These are phyloP conservation scores for Jasminum sambac DNA, from an alignment of 257 asterid species.

Conservation along the genomic window DNA sequence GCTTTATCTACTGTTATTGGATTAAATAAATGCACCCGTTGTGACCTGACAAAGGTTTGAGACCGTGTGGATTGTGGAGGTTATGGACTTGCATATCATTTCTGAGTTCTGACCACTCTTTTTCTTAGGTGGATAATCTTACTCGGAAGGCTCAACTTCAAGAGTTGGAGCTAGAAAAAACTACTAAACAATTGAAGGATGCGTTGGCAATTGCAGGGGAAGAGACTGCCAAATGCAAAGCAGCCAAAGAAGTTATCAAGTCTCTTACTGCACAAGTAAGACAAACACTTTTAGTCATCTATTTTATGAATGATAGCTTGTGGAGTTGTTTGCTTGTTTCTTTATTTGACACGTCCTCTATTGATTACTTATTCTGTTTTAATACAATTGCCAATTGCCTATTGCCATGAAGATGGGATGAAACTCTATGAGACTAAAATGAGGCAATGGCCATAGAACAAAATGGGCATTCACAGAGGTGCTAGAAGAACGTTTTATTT, in stretches of 20 bases:
- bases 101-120: conserved; percentile 27
- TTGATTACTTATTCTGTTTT: conserved; percentile 7
- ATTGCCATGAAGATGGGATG: conserved; percentile 4
- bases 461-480: conserved; percentile 7
- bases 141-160: conserved; percentile 75
- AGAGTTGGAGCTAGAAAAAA: conserved; percentile 75
- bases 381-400: conserved; percentile 12
- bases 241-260: conserved; percentile 97
- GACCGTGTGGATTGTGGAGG: conserved; percentile 4
- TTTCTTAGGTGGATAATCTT: conserved; percentile 71
- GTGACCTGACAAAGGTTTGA: conserved; percentile 7
- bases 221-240: conserved; percentile 94
- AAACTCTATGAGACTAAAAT: conserved; percentile 10
- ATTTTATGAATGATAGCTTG: conserved; percentile 15
- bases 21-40: background rate
- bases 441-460: background rate
- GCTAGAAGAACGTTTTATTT: background rate
- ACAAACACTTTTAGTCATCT: conserved; percentile 19
- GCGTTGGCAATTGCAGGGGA: conserved; percentile 85
- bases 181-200: conserved; percentile 79
- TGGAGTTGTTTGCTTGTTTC: conserved; percentile 16
- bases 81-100: conserved; percentile 9
- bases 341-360: conserved; percentile 1
- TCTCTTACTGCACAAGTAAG: conserved; percentile 93
- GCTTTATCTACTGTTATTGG: conserved; percentile 18